Conservation (phyloP, 2,329 filamentous ascomycete genomes). For the Diaporthe nobilis region DNA sequence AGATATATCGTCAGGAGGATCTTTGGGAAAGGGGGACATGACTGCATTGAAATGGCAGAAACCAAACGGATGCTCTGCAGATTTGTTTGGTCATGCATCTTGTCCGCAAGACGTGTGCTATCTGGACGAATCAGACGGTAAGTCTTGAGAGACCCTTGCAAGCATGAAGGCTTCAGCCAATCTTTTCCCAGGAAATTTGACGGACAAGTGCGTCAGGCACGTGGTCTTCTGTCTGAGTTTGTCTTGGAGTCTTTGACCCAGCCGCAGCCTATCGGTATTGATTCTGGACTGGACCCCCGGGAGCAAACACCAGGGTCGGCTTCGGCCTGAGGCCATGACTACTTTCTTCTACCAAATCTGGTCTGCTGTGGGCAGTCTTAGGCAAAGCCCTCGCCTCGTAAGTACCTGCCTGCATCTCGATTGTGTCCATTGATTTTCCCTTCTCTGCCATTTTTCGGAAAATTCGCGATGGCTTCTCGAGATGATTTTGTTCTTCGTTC, state of each 20-base stretch:
- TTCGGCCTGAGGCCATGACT: neutral
- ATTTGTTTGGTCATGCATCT: neutral
- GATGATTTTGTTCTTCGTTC: neutral
- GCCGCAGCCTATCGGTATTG: neutral
- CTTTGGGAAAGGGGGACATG: no score
- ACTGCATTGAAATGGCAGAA: neutral
- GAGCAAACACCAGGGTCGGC: neutral
- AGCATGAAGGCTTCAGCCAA: neutral
- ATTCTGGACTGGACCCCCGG: neutral
- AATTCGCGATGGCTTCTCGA: neutral
- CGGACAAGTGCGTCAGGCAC: neutral
- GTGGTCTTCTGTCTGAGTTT: neutral
- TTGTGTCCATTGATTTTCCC: neutral
- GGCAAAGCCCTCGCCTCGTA: fast-evolving
- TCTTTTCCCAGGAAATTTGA: neutral
- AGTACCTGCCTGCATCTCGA: no score
- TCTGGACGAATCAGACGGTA: neutral
- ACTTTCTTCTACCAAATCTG: neutral
- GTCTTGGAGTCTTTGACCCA: neutral
- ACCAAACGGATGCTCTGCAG: neutral
- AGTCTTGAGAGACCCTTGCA: neutral
- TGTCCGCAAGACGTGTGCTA: neutral
- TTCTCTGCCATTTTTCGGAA: neutral
- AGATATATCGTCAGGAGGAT: neutral
- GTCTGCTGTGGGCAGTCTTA: no score